These are phyloP conservation scores for Rhododendron molle DNA, from an alignment of 148 eudicot genomes.

Conservation along the genomic window DNA sequence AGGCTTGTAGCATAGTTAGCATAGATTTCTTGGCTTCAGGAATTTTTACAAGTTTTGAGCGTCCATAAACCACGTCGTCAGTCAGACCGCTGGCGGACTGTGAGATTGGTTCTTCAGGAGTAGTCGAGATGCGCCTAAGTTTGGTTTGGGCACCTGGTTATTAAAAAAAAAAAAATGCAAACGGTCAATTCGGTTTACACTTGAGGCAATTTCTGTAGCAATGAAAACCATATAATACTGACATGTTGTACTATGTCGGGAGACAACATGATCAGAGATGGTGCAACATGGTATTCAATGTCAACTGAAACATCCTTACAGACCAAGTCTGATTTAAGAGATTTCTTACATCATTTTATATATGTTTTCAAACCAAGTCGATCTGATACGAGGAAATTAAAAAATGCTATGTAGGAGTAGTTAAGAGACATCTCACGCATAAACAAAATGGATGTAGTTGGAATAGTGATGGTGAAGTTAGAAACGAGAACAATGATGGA, in stretches of 20 bases:
- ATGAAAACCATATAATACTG: neutral
- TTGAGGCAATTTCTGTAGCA: neutral
- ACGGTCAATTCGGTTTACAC: neutral
- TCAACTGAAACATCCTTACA: neutral
- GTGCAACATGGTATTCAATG: neutral
- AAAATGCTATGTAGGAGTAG: too few relatives aligned
- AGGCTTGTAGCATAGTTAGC: neutral
- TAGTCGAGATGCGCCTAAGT: too few relatives aligned
- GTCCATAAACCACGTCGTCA: neutral
- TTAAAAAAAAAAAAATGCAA: too few relatives aligned
- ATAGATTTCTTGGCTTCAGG: neutral
- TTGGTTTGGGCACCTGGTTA: too few relatives aligned
- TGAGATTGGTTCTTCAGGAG: too few relatives aligned
- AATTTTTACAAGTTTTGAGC: neutral
- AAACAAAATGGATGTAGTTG: too few relatives aligned
- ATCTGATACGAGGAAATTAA: too few relatives aligned
- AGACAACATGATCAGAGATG: neutral
- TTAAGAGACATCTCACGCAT: neutral
- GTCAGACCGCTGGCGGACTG: neutral
- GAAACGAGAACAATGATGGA: neutral
- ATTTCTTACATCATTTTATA: neutral
- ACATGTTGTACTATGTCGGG: neutral
- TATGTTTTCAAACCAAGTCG: too few relatives aligned
- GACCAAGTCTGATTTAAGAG: neutral
- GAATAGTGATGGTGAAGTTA: neutral